Conservation (phyloP, 495 filamentous ascomycete species). For the Penicillium nucicola region DNA sequence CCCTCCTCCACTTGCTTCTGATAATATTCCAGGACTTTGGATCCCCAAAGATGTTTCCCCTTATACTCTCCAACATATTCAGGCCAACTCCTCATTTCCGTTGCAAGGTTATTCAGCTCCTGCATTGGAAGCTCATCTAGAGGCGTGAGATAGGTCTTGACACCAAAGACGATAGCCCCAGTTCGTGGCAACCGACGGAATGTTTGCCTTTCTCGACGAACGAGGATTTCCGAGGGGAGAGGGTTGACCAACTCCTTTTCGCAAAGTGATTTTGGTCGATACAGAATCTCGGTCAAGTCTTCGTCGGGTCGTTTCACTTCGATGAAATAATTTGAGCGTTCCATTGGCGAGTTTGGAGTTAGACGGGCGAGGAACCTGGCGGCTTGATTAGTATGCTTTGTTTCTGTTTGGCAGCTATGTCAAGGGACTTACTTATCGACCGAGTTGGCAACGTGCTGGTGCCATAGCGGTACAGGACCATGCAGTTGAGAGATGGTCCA, state of each 20-base stretch:
- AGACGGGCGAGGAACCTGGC: conserved; percentile 48
- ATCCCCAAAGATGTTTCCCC: conserved; percentile 49
- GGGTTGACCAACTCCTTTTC: conserved; percentile 30
- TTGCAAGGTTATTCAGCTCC: conserved; percentile 41
- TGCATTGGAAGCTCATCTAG: conserved; percentile 46
- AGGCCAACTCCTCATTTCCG: conserved; percentile 51
- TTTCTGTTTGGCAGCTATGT: not conserved
- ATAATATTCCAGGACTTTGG: conserved; percentile 43
- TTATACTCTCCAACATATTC: conserved; percentile 52
- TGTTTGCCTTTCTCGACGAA: conserved; percentile 54
- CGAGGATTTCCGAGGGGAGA: conserved; percentile 39
- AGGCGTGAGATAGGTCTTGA: conserved; percentile 49
- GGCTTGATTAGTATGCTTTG: not conserved
- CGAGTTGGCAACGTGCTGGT: conserved; percentile 47
- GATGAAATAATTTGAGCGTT: conserved; percentile 53
- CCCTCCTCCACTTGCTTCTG: conserved; percentile 17
- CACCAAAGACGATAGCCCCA: conserved; percentile 50
- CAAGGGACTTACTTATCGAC: conserved; percentile 48
- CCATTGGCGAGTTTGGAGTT: conserved; percentile 46
- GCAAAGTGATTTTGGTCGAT: conserved; percentile 31
- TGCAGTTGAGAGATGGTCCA: conserved; percentile 52
- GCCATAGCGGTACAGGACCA: conserved; percentile 50
- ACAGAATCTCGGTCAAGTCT: conserved; percentile 39
- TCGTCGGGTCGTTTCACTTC: conserved; percentile 45
- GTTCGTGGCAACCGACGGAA: conserved; percentile 50